A percentile compares a stretch with the other conserved stretches of the same genome.
Conservation (phyloP, 2,329 filamentous ascomycete genomes). For the Hawksworthiomyces lignivorus region DNA sequence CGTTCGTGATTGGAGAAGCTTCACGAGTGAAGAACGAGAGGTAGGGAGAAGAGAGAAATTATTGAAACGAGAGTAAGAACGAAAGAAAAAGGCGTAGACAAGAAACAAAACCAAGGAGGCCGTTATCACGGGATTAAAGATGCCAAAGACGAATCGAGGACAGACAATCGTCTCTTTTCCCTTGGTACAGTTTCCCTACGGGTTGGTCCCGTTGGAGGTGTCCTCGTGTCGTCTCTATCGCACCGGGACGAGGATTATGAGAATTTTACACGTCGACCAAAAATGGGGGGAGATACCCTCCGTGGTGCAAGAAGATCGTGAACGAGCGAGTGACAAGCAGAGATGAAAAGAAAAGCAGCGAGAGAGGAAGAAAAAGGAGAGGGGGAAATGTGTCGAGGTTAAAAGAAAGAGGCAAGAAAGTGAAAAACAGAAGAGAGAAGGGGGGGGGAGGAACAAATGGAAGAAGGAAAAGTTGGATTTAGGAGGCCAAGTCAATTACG, state of each 20-base stretch:
- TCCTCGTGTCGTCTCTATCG: not conserved
- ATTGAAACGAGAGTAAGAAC: not conserved
- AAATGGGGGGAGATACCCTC: not conserved
- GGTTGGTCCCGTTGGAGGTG: not conserved
- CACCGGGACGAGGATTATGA: no score
- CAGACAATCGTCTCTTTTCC: no score
- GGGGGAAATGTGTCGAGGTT: no score
- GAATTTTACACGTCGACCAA: conserved; percentile 15
- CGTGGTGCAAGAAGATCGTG: conserved; percentile 7
- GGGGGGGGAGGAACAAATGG: conserved; percentile 9
- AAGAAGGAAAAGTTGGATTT: conserved; percentile 3
- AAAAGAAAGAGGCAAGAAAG: conserved; percentile 18
- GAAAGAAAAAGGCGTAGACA: not conserved
- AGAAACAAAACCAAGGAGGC: no score
- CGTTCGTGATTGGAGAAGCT: no score
- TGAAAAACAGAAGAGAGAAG: conserved; percentile 20
- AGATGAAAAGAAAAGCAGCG: conserved; percentile 2
- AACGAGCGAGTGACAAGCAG: conserved; percentile 10
- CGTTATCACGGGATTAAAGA: no score
- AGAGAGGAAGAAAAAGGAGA: conserved; percentile 12
- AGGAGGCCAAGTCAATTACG: conserved; percentile 6
- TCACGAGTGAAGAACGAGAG: no score
- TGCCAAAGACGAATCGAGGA: no score
- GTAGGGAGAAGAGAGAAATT: no score
- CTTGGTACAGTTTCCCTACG: no score